These are phyloP conservation scores for Candida sanyaensis DNA, from an alignment of 1,139 yeast species.

Conservation along the genomic window DNA sequence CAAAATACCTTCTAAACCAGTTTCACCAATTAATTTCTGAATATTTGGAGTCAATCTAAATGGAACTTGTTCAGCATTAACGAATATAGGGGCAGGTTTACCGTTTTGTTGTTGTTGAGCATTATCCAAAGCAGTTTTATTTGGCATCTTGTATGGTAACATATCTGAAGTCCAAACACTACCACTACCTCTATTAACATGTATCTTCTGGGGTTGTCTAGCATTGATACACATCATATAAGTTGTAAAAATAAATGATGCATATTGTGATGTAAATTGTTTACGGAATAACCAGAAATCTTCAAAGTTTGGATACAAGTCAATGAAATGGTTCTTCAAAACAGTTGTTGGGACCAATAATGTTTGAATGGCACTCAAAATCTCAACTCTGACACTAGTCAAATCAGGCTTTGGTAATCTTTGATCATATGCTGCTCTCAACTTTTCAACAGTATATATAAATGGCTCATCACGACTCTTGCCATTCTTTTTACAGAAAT, in stretches of 20 bases:
- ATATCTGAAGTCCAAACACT: conserved; percentile 93
- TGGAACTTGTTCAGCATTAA: conserved; percentile 93
- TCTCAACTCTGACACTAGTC: conserved; percentile 86
- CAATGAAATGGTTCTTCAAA: conserved; percentile 65
- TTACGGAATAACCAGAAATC: conserved; percentile 98
- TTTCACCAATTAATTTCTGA: conserved; percentile 90
- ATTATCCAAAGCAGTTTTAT: conserved; percentile 59
- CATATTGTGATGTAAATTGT: conserved; percentile 93
- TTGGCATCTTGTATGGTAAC: conserved; percentile 83
- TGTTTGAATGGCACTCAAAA: conserved; percentile 85
- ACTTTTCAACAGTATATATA: conserved; percentile 79
- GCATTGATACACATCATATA: conserved; percentile 93
- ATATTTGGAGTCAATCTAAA: conserved; percentile 95
- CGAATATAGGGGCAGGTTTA: conserved; percentile 82
- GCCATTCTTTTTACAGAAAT: conserved; percentile 72
- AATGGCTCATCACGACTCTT: conserved; percentile 89
- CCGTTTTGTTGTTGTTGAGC: conserved; percentile 35
- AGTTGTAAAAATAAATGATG: conserved; percentile 91
- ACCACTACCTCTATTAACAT: conserved; percentile 80
- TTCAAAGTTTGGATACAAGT: conserved; percentile 74
- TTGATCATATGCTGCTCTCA: conserved; percentile 92
- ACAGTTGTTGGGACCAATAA: conserved; percentile 84
- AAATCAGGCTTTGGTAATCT: conserved; percentile 91
- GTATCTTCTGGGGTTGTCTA: conserved; percentile 92
- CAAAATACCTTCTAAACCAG: conserved; percentile 87